Evolutionary conservation across 176 grass and related monocot species (phyloP), one percentile per base, ranked within the genome.

Genomic region (Oryza officinalis): DNA sequence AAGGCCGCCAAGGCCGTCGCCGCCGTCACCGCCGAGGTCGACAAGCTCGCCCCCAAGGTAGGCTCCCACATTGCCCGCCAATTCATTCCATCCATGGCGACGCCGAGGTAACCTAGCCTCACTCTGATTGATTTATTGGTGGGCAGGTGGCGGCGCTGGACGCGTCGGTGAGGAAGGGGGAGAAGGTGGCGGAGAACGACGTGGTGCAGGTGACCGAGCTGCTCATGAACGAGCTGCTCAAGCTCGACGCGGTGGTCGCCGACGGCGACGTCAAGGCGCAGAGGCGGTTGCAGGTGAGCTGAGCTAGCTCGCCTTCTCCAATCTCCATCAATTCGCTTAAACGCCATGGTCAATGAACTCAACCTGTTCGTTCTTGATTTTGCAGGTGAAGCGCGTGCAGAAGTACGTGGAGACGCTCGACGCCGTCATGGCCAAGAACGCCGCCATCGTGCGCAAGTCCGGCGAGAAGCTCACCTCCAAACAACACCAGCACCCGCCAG

Each of bases 181-280:
- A 91, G 49, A 94, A 72, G 54, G 97, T 99, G 26, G 87, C 84
- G 26, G 91, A 96, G 77, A 89, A 84, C 32, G 97, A 94, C 84
- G 91, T 99, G 63, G 72, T 83, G 75, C 88, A 85, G 75, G 74
- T 99, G 66, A 96, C 90, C 65, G 97, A 99, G 81, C 69, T 92
- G 84, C 82, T 99, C 71, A 99, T 99, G 97, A 92, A 92, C 41
- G 91, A 96, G 92, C 90, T 99, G 17, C 82, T 99, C 6, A 99
- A 89, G 83, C 86, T 99, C 37, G 97, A 99, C 79, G 89, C 88
- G 69, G 83, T 99, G 31, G 87, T 84, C 45, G 97, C 78, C 74
- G 91, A 96, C 72, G 93, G 83, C 41, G 88, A 99, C 57, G 87
- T 91, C 38, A 96, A 96, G 84, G 72, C 43, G 18, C 91, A 92